phyloP scores from a whole-genome alignment of 352 stramenopile species.

The Globisporangium uncinulatum region DNA sequence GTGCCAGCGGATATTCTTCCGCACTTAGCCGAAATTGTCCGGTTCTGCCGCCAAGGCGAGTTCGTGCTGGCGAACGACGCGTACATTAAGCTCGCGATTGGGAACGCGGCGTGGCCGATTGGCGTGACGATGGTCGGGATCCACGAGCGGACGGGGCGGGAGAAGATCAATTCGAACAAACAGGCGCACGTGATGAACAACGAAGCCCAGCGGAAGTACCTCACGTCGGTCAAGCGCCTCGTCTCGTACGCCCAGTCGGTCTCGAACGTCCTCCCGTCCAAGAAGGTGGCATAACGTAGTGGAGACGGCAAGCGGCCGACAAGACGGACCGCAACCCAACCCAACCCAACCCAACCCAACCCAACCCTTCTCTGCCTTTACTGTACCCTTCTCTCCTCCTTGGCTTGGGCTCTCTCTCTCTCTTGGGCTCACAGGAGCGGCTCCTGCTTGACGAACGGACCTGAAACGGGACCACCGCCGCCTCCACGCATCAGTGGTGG shows the following conservation, averaged over 20 bases:
- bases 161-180: conserved; percentile 97
- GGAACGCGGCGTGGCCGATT: conserved; percentile 98
- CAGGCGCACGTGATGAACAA: conserved; percentile 99
- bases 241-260: conserved; percentile 96
- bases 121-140: conserved; percentile 99
- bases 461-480: conserved; percentile 9
- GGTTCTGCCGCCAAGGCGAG: conserved; percentile 90
- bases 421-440: neutral
- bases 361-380: too few relatives aligned
- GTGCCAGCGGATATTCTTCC: conserved; percentile 87
- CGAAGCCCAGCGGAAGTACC: conserved; percentile 97
- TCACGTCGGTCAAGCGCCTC: conserved; percentile 97
- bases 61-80: conserved; percentile 96
- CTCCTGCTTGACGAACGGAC: conserved; percentile 11
- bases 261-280: conserved; percentile 77
- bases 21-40: conserved; percentile 92
- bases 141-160: conserved; percentile 92
- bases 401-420: too few relatives aligned
- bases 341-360: too few relatives aligned
- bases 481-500: too few relatives aligned
- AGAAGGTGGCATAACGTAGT: conserved; percentile 46
- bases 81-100: conserved; percentile 98
- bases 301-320: too few relatives aligned
- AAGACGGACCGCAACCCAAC: too few relatives aligned
- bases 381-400: too few relatives aligned